Base-by-base conservation (phyloP, 768 basidiomycete genomes). In the Mycena kentingensis region DNA sequence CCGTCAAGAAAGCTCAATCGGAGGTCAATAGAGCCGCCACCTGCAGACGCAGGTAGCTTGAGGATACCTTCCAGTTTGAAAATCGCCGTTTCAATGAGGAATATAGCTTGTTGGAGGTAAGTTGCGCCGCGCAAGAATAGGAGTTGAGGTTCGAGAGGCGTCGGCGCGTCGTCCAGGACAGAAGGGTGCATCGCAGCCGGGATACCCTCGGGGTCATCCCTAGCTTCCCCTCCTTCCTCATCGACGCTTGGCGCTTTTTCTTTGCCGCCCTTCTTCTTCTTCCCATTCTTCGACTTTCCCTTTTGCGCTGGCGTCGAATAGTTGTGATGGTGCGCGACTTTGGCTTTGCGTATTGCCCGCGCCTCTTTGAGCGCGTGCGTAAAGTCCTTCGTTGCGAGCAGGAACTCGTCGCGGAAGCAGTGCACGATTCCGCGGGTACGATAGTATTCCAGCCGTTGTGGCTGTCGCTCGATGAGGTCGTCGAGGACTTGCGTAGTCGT, bases 391-490 rank as follows among this genome's bases (percentile, higher is more conserved):
- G 79, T 81, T 1, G 92, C 92, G 27, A 78, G 74, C 3, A 72
- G 53, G 60, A 85, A 93, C 65, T 93, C 90, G 54, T 94, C 91
- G 42, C 89, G 82, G 75, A 93, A 94, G 65, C 86, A 88, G 60
- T 88, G 88, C 12, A 94, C 90, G 51, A 94, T 89, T 8, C 92
- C 93, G n/a, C 91, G 83, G 1, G 93, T 93, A 39, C 93, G 84
- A 63, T 82, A 88, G 67, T 88, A 93, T 68, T 94, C 90, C 28
- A 94, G 79, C 18, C 82, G 80, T 52, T 92, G 84, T 0, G 93
- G 93, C 54, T 85, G 70, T 16, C 74, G 69, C 1, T 80, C 77
- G 52, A 94, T 93, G 49, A 95, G 80, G 54, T 86, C 84, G 59
- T 95, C 90, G 42, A 95, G 71, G 18, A 89, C 75, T n/a, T 77